These are phyloP conservation scores for Thymus mandschuricus DNA, from an alignment of 257 asterid species.

Conservation along the genomic window DNA sequence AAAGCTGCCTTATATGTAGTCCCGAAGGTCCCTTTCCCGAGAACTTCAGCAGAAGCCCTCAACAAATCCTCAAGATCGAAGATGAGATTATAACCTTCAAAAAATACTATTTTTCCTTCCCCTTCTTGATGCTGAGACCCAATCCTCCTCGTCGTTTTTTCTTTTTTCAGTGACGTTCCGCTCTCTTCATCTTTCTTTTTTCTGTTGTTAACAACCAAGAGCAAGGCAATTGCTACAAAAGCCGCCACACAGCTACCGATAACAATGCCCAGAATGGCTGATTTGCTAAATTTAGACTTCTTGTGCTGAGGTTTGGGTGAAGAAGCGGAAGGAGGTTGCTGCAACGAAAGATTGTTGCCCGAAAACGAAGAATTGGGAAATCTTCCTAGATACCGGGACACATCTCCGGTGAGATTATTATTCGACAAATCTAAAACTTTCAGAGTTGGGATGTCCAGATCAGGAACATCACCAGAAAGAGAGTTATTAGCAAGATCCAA, in stretches of 20 bases:
- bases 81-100: slow-evolving; percentile 63
- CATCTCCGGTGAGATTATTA: slow-evolving; percentile 66
- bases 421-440: slow-evolving; percentile 67
- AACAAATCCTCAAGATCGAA: slow-evolving; percentile 80
- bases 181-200: slow-evolving; percentile 41
- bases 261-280: slow-evolving; percentile 78
- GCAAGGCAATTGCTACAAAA: slow-evolving; percentile 48
- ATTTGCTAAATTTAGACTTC: slow-evolving; percentile 48
- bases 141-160: slow-evolving; percentile 38
- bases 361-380: slow-evolving; percentile 71
- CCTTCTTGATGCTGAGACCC: slow-evolving; percentile 48
- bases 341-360: slow-evolving; percentile 53
- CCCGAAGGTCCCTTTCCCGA: slow-evolving; percentile 78
- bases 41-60: slow-evolving; percentile 86
- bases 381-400: slow-evolving; percentile 71
- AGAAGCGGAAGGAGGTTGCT: slow-evolving; percentile 40
- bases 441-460: slow-evolving; percentile 61
- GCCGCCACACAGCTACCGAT: slow-evolving; percentile 60
- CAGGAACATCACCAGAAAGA: slow-evolving; percentile 74
- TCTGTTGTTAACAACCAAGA: slow-evolving; percentile 46
- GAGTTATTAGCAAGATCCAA: slow-evolving; percentile 73
- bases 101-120: slow-evolving; percentile 50
- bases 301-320: slow-evolving; percentile 39
- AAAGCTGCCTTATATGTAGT: slow-evolving; percentile 72
- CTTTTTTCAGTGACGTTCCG: slow-evolving; percentile 40